Base-by-base conservation (phyloP, 2,329 filamentous ascomycete genomes). In the Fusarium sp. region DNA sequence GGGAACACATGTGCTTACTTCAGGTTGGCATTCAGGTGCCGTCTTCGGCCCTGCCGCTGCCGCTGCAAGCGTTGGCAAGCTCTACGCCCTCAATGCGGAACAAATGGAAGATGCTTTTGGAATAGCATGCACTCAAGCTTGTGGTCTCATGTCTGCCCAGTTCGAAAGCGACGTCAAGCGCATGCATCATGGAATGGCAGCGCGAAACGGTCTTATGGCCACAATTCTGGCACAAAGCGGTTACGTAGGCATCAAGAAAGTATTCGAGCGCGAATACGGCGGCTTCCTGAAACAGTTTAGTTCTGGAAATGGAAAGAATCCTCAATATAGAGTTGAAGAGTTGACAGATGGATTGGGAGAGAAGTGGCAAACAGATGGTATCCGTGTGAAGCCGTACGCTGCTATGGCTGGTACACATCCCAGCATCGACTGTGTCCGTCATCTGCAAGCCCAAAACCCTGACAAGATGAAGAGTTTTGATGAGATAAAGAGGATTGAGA, bases 81-180 rank as follows among this genome's bases (percentile, higher is more conserved):
- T 58, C 6, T 58, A 58, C 27, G 22, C 34, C 8, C 34, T 58
- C 16, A 12, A 41, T 16, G 13, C 34, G 8, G 27, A 55, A 4
- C 22, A 20, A 6, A 22, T 43, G 13, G 49, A 58, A 29, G 56
- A 58, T 18, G 27, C 56, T 1, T 56, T 58, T 18, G 56, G 56
- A 6, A 58, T 58, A 56, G 56, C 56, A 20, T 58, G 56, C 20
- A 58, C 49, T 6, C 49, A 58, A n/a, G 40, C 49, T 0, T 58
- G 34, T 13, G 56, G 56, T 16, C 49, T 58, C 8, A 58, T 58
- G 49, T 58, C 56, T 12, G 34, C 49, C 5, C 34, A 58, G 27
- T 58, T 58, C 16, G 49, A 58, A 53, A 58, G 49, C 49, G 56
- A 58, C 12, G 49, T 56, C 5, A 56, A 58, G 56, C 48, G 56